phyloP scores from a whole-genome alignment of 768 basidiomycete species.

The Hypholoma fasciculare region DNA sequence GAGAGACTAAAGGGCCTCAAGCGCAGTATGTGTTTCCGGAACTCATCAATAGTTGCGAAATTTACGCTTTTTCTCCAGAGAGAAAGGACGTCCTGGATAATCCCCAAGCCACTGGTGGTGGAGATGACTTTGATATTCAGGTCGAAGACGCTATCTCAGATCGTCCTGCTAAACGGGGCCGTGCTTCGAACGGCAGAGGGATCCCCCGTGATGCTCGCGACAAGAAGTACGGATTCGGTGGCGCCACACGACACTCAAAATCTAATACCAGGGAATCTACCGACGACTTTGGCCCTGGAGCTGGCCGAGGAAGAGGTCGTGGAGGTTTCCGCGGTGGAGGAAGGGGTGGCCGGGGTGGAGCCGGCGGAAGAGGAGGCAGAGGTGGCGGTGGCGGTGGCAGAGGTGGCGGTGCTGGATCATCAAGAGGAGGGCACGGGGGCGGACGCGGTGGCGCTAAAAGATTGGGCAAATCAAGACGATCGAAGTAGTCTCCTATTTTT shows the following conservation, averaged over 20 bases:
- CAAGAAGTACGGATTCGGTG: constrained; percentile 81
- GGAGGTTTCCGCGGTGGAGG: constrained; percentile 26
- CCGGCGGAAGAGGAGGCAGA: constrained; percentile 26
- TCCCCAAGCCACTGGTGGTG: constrained; percentile 42
- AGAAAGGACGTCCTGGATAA: constrained; percentile 80
- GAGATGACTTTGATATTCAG: constrained; percentile 83
- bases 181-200: constrained; percentile 37
- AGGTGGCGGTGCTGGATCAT: neutral
- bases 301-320: constrained; percentile 31
- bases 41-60: neutral
- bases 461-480: constrained; percentile 15
- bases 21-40: constrained; percentile 61
- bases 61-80: constrained; percentile 46
- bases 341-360: constrained; percentile 28
- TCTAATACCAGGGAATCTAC: constrained; percentile 83
- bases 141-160: constrained; percentile 88
- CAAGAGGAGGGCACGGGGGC: constrained; percentile 29
- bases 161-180: constrained; percentile 59
- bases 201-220: constrained; percentile 67
- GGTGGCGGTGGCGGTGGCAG: constrained; percentile 24
- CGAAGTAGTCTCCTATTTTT: constrained; percentile 1
- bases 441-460: constrained; percentile 10
- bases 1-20: constrained; percentile 86
- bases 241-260: constrained; percentile 68
- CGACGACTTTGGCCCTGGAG: constrained; percentile 61